Percentiles rank a stretch among this genome's conserved stretches.
Conservation (phyloP, 495 filamentous ascomycete species). For the Saxophila tyrrhenica region DNA sequence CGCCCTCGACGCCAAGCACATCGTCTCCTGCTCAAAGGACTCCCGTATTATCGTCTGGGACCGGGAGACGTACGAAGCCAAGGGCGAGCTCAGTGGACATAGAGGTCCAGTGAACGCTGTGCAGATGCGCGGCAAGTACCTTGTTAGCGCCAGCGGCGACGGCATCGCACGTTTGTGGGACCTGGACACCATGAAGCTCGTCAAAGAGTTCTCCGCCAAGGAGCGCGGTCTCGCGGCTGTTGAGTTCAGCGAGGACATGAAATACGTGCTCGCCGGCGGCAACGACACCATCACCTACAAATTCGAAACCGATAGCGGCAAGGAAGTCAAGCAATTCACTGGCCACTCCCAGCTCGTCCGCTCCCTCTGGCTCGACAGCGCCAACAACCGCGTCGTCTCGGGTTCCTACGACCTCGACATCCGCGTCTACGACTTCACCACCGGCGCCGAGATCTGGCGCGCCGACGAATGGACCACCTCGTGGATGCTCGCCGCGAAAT, state of each 20-base stretch:
- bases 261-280: conserved; percentile 79
- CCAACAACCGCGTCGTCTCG: conserved; percentile 71
- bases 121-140: conserved; percentile 78
- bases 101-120: conserved; percentile 89
- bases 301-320: conserved; percentile 83
- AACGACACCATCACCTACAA: conserved; percentile 91
- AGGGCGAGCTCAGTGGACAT: conserved; percentile 72
- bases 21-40: conserved; percentile 95
- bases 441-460: conserved; percentile 58
- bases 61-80: conserved; percentile 56
- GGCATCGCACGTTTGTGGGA: conserved; percentile 92
- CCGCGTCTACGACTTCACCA: conserved; percentile 77
- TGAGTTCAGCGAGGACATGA: conserved; percentile 85
- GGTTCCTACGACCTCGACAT: conserved; percentile 91
- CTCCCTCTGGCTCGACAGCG: conserved; percentile 73
- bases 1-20: conserved; percentile 79
- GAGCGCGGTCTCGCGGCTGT: conserved; percentile 88
- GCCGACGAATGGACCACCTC: conserved; percentile 86
- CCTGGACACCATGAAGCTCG: conserved; percentile 66
- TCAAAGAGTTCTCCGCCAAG: conserved; percentile 78
- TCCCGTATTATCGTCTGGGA: conserved; percentile 88
- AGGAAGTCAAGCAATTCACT: conserved; percentile 61
- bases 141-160: conserved; percentile 87
- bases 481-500: conserved; percentile 92
- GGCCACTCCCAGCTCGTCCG: conserved; percentile 77